Percentiles rank a stretch among this genome's conserved stretches.
phyloP scores from a whole-genome alignment of 192 early-diverging fungal species.

The Polychytrium aggregatum region DNA sequence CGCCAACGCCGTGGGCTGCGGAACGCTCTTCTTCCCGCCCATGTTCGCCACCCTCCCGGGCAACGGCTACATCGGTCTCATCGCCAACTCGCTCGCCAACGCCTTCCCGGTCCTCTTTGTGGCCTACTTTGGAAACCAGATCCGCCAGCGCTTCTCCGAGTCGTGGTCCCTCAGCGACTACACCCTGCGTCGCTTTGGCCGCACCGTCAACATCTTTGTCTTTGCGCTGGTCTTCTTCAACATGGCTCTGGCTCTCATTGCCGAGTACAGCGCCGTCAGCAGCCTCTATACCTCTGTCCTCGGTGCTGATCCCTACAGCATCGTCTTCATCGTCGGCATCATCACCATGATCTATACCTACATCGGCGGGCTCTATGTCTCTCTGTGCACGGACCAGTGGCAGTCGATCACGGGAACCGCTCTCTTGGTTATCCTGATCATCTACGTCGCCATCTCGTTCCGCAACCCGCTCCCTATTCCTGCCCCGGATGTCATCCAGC shows the following conservation, averaged over 20 bases:
- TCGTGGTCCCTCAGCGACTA: slow-evolving; percentile 21
- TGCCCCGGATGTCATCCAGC: slow-evolving; percentile 16
- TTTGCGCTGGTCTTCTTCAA: slow-evolving; percentile 26
- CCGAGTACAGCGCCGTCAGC: slow-evolving; percentile 31
- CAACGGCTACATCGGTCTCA: slow-evolving; percentile 29
- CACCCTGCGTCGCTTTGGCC: slow-evolving; percentile 22
- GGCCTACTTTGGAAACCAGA: slow-evolving; percentile 19
- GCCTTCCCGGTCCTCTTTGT: slow-evolving; percentile 29
- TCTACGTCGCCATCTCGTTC: slow-evolving; percentile 32
- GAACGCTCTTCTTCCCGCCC: slow-evolving; percentile 2
- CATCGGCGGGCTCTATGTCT: slow-evolving; percentile 34
- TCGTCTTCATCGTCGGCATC: slow-evolving; percentile 26
- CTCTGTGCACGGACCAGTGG: slow-evolving; percentile 29
- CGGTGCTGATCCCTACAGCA: slow-evolving; percentile 13
- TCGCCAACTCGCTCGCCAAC: slow-evolving; percentile 21
- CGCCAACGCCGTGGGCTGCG: slow-evolving; percentile 27
- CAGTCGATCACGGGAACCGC: slow-evolving; percentile 22
- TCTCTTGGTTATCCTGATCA: slow-evolving; percentile 12
- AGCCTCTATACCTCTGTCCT: slow-evolving; percentile 21
- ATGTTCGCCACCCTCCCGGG: slow-evolving; percentile 9
- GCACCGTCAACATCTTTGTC: slow-evolving; percentile 19
- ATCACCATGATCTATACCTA: slow-evolving; percentile 35
- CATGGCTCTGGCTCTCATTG: slow-evolving; percentile 20
- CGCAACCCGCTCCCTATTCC: slow-evolving; percentile 7
- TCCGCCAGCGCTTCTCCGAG: slow-evolving; percentile 17